Evolutionary conservation across 1,139 yeast species (phyloP).

Genomic region (Hemisphaericaspora subhashii): DNA sequence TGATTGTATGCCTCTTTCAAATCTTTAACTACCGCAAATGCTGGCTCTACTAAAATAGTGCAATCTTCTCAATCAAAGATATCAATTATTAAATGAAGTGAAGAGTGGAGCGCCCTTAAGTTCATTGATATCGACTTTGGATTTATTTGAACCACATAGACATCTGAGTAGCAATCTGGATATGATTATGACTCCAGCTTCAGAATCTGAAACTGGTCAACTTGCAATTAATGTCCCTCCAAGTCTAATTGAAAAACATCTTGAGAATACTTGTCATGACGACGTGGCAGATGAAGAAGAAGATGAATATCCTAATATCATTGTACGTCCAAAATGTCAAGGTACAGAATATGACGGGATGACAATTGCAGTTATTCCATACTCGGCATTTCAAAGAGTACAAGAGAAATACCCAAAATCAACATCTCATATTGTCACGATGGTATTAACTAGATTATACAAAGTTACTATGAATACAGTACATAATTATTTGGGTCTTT

Average conservation of each 20-base stretch:
- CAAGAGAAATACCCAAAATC: conserved; percentile 81
- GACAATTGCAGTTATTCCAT: conserved; percentile 90
- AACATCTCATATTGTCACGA: conserved; percentile 90
- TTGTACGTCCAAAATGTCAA: conserved; percentile 13
- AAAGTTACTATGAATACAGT: conserved; percentile 91
- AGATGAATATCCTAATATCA: conserved; percentile 13
- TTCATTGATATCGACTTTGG: conserved; percentile 76
- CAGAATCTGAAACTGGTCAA: conserved; percentile 6
- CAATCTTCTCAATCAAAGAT: too few species aligned
- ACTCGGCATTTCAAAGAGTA: conserved; percentile 73
- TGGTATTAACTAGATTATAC: conserved; percentile 82
- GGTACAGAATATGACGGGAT: conserved; percentile 2
- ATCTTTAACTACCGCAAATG: too few species aligned
- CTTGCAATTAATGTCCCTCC: conserved; percentile 7
- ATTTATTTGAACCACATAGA: conserved; percentile 46
- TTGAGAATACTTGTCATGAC: background rate
- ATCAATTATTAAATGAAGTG: conserved; percentile 79
- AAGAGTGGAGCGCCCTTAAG: conserved; percentile 85
- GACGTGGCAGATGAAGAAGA: conserved; percentile 2
- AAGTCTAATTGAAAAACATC: background rate
- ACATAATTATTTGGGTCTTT: conserved; percentile 80
- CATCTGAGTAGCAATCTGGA: conserved; percentile 1
- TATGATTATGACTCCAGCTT: conserved; percentile 7
- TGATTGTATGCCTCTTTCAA: conserved; percentile 23
- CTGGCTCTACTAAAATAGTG: too few species aligned